Evolutionary conservation across 768 basidiomycete genomes (phyloP).

Genomic region (Leucosporidium scottii): DNA sequence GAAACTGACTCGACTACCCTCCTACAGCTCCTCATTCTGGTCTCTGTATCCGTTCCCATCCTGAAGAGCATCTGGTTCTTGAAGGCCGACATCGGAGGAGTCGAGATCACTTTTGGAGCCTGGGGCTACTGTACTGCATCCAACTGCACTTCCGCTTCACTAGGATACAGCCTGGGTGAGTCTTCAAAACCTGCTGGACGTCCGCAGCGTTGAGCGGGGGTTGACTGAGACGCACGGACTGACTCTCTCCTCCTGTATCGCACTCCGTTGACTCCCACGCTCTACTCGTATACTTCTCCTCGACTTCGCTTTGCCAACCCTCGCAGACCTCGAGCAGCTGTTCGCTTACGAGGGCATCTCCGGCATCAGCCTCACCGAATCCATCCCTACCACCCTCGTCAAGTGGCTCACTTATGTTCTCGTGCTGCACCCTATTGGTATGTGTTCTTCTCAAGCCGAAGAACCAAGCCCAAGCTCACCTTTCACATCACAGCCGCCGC

Average conservation of each 20-base stretch:
- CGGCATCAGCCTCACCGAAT: slow-evolving; percentile 63
- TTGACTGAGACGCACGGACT: background rate
- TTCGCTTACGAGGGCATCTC: slow-evolving; percentile 61
- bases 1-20: background rate
- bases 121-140: slow-evolving; percentile 73
- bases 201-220: background rate
- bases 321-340: slow-evolving; percentile 68
- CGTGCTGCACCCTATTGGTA: slow-evolving; percentile 75
- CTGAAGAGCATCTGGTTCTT: slow-evolving; percentile 87
- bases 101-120: slow-evolving; percentile 70
- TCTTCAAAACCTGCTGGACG: slow-evolving; percentile 14
- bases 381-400: slow-evolving; percentile 74
- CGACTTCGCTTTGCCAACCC: background rate
- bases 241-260: background rate
- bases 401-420: slow-evolving; percentile 96
- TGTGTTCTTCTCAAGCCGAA: background rate
- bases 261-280: background rate
- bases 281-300: background rate
- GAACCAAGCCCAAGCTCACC: background rate
- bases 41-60: slow-evolving; percentile 82
- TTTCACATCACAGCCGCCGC: slow-evolving; percentile 48
- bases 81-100: slow-evolving; percentile 52
- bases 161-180: slow-evolving; percentile 85
- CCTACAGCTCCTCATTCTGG: slow-evolving; percentile 60
- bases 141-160: slow-evolving; percentile 67